phyloP scores from a whole-genome alignment of 176 grass and related monocot species.

The Aegilops tauschii region DNA sequence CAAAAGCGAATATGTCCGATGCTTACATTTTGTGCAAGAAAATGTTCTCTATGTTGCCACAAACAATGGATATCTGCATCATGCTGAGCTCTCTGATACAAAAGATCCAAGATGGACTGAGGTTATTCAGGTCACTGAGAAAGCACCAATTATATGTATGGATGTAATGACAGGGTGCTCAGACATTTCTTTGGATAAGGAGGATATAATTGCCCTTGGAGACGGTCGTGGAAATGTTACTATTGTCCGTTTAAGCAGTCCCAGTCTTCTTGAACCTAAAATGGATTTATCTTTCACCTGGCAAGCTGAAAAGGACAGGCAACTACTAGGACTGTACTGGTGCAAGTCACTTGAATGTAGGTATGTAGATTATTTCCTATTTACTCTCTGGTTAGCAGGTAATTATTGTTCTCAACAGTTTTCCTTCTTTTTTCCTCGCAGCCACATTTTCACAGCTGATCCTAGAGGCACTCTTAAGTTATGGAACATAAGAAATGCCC shows the following conservation, averaged over 20 bases:
- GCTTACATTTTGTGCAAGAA: constrained; percentile 68
- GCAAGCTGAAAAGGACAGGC: constrained; percentile 88
- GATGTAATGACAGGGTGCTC: constrained; percentile 48
- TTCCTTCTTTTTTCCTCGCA: constrained; percentile 23
- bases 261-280: constrained; percentile 35
- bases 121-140: constrained; percentile 56
- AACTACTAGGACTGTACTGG: constrained; percentile 83
- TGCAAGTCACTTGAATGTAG: constrained; percentile 85
- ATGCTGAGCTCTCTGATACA: constrained; percentile 48
- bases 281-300: constrained; percentile 56
- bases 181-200: constrained; percentile 36
- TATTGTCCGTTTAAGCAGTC: constrained; percentile 39
- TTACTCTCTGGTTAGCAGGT: background rate
- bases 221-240: constrained; percentile 86
- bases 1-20: constrained; percentile 98
- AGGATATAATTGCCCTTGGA: constrained; percentile 86
- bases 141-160: constrained; percentile 82
- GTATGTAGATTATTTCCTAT: constrained; percentile 35
- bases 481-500: constrained; percentile 57
- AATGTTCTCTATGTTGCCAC: constrained; percentile 80
- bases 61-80: constrained; percentile 84
- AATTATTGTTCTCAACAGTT: constrained; percentile 17
- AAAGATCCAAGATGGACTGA: constrained; percentile 63
- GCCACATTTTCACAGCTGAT: constrained; percentile 86
- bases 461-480: constrained; percentile 81